Evolutionary conservation across 805 yeast genomes (phyloP), one percentile per base, ranked within the genome.

Genomic region (Cyberlindnera americana): DNA sequence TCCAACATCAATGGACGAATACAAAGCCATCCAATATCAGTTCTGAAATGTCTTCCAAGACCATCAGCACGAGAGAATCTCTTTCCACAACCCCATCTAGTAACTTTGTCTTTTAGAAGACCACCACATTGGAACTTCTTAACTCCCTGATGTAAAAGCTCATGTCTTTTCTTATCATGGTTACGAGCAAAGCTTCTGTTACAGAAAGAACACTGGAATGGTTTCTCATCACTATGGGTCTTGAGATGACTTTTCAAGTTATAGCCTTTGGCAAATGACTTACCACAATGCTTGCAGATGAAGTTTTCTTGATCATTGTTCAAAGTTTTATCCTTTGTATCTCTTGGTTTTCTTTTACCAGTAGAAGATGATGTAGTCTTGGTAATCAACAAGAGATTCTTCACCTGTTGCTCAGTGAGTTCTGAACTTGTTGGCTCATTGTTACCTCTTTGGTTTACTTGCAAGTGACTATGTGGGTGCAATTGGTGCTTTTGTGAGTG

Each of bases 61-160:
- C 91, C 93, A 57, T 84, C 93, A 3, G 85, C 80, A 29, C 93
- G 66, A 5, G 90, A 88, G 60, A 83, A 83, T 47, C 71, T 68
- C 54, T 78, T 76, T 13, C 83, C 81, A 57, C 91, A 83, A 3
- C 90, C 91, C 90, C 91, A 82, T 47, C 63, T 61, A 4, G 81
- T 77, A 12, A 52, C 56, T 1, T 81, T 80, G 50, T 80, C 81
- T 24, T 69, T 68, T 45, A 82, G 59, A 16, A 59, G 59, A 1
- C 89, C 90, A 41, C 73, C 73, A 56, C 93, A 84, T 40, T 70
- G 74, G 60, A 78, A 83, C 57, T 73, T 78, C 65, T 80, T 81
- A 41, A 73, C 78, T 6, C 90, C 90, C 16, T 79, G 73, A 53
- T 84, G 93, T n/a, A 84, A 64, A 15, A 75, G 67, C 55, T 84